These are phyloP conservation scores for Pichia membranifaciens DNA, from an alignment of 805 yeast species.

Conservation along the genomic window DNA sequence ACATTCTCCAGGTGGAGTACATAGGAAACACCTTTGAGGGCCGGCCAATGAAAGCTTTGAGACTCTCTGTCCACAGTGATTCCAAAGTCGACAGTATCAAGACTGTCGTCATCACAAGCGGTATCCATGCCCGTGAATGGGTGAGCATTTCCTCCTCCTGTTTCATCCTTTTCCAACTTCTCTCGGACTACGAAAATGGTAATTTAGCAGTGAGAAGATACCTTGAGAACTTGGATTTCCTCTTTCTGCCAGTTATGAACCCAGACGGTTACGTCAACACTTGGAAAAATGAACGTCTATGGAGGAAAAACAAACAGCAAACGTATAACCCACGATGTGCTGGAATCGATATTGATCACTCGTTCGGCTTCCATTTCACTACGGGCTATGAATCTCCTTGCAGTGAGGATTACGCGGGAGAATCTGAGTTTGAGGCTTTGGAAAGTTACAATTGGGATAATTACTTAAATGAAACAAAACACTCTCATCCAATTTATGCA, in stretches of 20 bases:
- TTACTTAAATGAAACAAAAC: conserved; percentile 43
- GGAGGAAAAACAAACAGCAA: conserved; percentile 86
- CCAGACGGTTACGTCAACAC: conserved; percentile 89
- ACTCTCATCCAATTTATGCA: conserved; percentile 60
- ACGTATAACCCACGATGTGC: conserved; percentile 60
- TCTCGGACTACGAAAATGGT: conserved; percentile 39
- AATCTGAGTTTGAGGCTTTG: conserved; percentile 57
- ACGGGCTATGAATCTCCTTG: conserved; percentile 61
- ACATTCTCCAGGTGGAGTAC: conserved; percentile 53
- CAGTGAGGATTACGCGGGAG: conserved; percentile 80
- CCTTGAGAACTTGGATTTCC: conserved; percentile 57
- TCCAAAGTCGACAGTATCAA: conserved; percentile 33
- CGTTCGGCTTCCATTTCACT: conserved; percentile 71
- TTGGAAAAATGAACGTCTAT: conserved; percentile 74
- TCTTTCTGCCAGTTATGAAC: conserved; percentile 77
- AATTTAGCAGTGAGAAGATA: conserved; percentile 38
- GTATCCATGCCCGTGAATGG: conserved; percentile 92
- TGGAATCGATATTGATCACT: conserved; percentile 85
- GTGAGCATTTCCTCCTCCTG: conserved; percentile 65
- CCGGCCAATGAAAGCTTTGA: conserved; percentile 60
- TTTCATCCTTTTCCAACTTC: conserved; percentile 45
- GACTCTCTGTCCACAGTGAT: conserved; percentile 45
- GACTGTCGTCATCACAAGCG: conserved; percentile 75
- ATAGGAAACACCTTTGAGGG: conserved; percentile 77
- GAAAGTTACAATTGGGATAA: conserved; percentile 48